phyloP scores from a whole-genome alignment of 176 grass and related monocot species.

The Ampelocalamus luodianensis region DNA sequence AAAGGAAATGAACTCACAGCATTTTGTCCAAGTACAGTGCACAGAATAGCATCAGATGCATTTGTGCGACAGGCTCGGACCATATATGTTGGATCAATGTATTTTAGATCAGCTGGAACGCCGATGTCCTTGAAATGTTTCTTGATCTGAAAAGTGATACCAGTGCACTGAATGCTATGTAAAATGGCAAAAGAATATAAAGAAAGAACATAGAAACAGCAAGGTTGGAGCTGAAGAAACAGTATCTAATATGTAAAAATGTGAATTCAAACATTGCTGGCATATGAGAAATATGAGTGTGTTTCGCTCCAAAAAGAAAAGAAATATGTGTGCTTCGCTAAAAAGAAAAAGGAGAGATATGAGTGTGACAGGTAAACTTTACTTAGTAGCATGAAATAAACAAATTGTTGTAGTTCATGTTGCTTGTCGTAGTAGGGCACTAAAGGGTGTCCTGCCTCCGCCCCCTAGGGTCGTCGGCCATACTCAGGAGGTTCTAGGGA shows the following conservation, averaged over 20 bases:
- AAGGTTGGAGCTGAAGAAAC: not conserved
- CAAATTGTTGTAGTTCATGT: not conserved
- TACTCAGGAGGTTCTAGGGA: too few species aligned
- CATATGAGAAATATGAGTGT: not conserved
- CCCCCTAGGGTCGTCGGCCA: too few species aligned
- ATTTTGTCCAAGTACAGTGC: conserved; percentile 96
- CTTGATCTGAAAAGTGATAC: conserved; percentile 72
- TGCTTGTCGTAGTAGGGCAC: too few species aligned
- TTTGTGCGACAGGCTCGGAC: conserved; percentile 88
- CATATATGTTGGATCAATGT: conserved; percentile 98
- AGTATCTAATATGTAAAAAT: not conserved
- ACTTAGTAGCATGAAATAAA: not conserved
- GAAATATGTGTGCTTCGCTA: too few species aligned
- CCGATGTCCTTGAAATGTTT: conserved; percentile 88
- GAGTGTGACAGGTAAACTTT: not conserved
- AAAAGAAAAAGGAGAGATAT: not conserved
- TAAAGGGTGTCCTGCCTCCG: too few species aligned
- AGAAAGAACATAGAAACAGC: not conserved
- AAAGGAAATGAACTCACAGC: conserved; percentile 62
- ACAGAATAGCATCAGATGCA: conserved; percentile 98
- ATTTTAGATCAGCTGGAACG: conserved; percentile 88
- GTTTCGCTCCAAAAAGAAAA: too few species aligned
- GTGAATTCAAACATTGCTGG: not conserved
- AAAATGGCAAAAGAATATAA: not conserved
- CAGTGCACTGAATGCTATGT: conserved; percentile 14